Evolutionary conservation across 73 alveolate species (phyloP).

Genomic region (Tetrahymena thermophila): DNA sequence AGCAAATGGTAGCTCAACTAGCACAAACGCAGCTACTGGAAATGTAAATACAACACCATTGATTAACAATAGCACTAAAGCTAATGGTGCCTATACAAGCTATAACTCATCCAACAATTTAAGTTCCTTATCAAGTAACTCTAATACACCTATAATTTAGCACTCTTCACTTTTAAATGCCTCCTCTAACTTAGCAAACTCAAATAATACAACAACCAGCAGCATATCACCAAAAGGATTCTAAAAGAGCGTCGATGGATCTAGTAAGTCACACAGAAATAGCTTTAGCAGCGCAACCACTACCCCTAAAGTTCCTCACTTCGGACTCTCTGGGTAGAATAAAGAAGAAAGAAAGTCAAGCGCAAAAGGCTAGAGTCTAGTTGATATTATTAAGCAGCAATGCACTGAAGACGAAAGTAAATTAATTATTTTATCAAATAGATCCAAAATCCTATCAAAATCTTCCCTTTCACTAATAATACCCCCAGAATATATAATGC

Average conservation of each 20-base stretch:
- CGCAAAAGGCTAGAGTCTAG: neutral
- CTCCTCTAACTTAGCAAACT: neutral
- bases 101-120: neutral
- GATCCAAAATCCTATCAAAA: neutral
- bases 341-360: neutral
- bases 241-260: neutral
- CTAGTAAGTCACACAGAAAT: neutral
- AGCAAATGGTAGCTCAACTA: neutral
- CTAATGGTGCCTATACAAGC: neutral
- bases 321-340: neutral
- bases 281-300: neutral
- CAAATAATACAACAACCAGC: neutral
- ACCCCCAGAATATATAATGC: neutral
- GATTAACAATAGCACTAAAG: neutral
- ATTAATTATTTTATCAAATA: neutral
- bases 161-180: neutral
- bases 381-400: neutral
- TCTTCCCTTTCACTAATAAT: neutral
- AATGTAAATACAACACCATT: neutral
- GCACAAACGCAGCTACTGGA: neutral
- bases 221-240: neutral
- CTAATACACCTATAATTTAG: neutral
- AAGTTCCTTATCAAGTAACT: neutral
- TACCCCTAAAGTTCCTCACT: neutral
- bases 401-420: conserved; percentile 3